Conservation (phyloP, 495 filamentous ascomycete genomes). For the Acidiella bohemica region DNA sequence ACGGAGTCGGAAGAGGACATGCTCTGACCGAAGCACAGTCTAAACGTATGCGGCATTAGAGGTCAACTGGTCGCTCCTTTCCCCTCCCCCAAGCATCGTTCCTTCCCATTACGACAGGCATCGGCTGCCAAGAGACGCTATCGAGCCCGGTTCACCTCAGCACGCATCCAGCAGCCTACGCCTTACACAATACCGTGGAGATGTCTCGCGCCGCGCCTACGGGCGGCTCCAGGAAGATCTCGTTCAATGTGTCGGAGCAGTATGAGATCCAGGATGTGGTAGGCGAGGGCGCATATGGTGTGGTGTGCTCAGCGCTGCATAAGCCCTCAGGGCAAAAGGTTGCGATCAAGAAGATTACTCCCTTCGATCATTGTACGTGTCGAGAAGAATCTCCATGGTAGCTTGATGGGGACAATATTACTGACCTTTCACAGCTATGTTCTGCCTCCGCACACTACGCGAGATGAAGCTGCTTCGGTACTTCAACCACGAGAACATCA, state of each 20-base stretch:
- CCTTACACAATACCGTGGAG: too few relatives aligned
- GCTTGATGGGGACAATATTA: neutral
- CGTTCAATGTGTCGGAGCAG: constrained; percentile 98
- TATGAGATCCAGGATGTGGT: constrained; percentile 99
- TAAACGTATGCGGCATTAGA: too few relatives aligned
- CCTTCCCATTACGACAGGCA: too few relatives aligned
- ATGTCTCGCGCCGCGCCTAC: constrained; percentile 25
- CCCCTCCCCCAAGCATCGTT: too few relatives aligned
- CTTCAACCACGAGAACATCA: constrained; percentile 99
- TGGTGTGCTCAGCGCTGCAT: constrained; percentile 96
- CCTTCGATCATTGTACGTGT: too few relatives aligned
- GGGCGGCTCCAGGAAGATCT: constrained; percentile 77
- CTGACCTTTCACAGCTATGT: constrained; percentile 27
- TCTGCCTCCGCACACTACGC: constrained; percentile 88
- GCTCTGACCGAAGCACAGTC: too few relatives aligned
- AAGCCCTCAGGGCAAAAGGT: constrained; percentile 98
- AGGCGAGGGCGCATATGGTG: constrained; percentile 95
- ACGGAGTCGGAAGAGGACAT: too few relatives aligned
- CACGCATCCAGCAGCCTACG: too few relatives aligned
- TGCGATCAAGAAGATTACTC: constrained; percentile 99
- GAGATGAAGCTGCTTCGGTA: constrained; percentile 99
- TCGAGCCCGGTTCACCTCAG: too few relatives aligned
- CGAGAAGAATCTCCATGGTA: too few relatives aligned
- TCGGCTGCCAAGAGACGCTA: too few relatives aligned
- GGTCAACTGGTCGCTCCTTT: too few relatives aligned